A percentile compares a stretch with the other conserved stretches of the same genome.
Evolutionary conservation across 305 asterid genomes (phyloP).

Genomic region (Stenogyne calaminthoides): DNA sequence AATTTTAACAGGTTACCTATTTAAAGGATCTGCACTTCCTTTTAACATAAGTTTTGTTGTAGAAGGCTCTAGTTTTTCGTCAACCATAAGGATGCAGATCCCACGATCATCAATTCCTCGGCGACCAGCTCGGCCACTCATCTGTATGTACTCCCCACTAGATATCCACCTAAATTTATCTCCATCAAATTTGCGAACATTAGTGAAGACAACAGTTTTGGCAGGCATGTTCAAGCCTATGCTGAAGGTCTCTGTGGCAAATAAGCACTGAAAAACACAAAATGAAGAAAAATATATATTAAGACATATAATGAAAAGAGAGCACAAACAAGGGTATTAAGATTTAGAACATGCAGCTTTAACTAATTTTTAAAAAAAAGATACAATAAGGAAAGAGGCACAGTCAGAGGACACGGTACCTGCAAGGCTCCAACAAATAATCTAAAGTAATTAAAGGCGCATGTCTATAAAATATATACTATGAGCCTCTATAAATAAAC

Average conservation of each 20-base stretch:
- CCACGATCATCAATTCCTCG: constrained; percentile 99
- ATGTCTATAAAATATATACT: constrained; percentile 4
- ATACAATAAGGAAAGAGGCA: constrained; percentile 10
- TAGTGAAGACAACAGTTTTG: constrained; percentile 95
- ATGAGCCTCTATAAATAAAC: background rate
- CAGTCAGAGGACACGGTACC: background rate
- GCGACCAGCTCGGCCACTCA: constrained; percentile 99
- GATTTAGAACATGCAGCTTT: background rate
- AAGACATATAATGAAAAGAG: background rate
- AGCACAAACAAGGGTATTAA: background rate
- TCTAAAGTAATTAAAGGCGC: background rate
- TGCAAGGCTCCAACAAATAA: constrained; percentile 15
- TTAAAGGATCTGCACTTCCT: constrained; percentile 94
- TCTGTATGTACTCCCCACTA: constrained; percentile 98
- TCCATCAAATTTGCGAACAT: constrained; percentile 98
- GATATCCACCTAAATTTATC: constrained; percentile 97
- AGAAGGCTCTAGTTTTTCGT: constrained; percentile 94
- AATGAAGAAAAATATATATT: constrained; percentile 31
- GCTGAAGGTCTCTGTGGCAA: constrained; percentile 99
- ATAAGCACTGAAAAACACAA: constrained; percentile 71
- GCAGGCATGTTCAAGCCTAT: constrained; percentile 99
- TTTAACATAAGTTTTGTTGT: constrained; percentile 88
- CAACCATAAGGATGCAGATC: constrained; percentile 99
- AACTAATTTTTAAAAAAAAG: background rate
- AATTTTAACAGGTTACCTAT: constrained; percentile 60